phyloP scores from a whole-genome alignment of 306 rosid species.

The Medicago arabica region DNA sequence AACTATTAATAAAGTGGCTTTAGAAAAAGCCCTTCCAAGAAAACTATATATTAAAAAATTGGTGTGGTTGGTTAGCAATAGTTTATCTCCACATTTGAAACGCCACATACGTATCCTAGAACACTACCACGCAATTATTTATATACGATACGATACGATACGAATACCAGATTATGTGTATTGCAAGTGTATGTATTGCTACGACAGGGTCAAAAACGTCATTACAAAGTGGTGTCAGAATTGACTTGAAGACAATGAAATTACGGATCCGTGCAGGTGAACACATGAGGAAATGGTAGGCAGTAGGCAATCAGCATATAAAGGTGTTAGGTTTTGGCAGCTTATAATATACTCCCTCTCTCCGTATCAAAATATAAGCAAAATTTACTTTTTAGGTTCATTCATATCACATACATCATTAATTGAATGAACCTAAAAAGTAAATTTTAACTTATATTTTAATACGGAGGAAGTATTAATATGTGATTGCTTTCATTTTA shows the following conservation, averaged over 20 bases:
- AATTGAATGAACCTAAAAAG: too few relatives aligned
- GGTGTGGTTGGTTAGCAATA: neutral
- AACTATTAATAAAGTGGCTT: too few relatives aligned
- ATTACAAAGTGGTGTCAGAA: neutral
- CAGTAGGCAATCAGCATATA: conserved; percentile 15
- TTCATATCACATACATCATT: too few relatives aligned
- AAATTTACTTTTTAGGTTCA: too few relatives aligned
- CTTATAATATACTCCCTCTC: too few relatives aligned
- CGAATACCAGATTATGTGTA: neutral
- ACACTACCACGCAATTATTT: neutral
- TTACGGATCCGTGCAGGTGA: conserved; percentile 45
- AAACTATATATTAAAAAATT: neutral
- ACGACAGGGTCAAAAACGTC: neutral
- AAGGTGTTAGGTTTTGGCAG: conserved; percentile 34
- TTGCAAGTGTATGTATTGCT: neutral
- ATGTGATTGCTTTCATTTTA: neutral
- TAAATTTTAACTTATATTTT: too few relatives aligned
- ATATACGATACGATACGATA: neutral
- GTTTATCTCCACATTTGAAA: neutral
- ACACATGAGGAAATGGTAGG: conserved; percentile 23
- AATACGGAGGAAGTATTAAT: too few relatives aligned
- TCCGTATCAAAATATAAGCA: too few relatives aligned
- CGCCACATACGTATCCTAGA: neutral
- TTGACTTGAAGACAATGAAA: neutral
- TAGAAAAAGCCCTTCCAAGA: too few relatives aligned